Base-by-base conservation (phyloP, 164 flowering plant species). In the Magnolia changhungtana region DNA sequence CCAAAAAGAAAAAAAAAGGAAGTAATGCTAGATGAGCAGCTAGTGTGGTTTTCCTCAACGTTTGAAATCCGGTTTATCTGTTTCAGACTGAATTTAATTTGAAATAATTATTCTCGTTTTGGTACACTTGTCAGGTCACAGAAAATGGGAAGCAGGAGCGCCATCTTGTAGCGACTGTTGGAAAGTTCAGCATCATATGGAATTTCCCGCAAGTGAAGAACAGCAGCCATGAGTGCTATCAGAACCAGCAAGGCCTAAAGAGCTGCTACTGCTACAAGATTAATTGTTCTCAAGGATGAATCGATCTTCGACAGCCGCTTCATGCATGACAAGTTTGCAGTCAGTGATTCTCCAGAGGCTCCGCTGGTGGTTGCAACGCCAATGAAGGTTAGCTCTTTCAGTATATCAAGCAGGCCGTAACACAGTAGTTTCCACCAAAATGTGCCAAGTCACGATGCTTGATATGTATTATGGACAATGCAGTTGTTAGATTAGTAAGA, bases 251-350 rank as follows among this genome's bases (percentile, higher is more conserved):
- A 66, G 97, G 99, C 58, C 81, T 93, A 74, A 95, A 93, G 90
- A 95, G 98, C 84, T 95, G 98, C 83, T 95, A 95, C 80, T 95
- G 98, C 82, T 95, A 93, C 84, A 93, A 88, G 81, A n/a, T n/a
- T n/a, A n/a, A 85, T 93, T 49, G 96, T 93, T 51, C 87, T 85
- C 24, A 93, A 89, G 78, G 97, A 95, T 67, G 98, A 95, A 71
- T 92, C 98, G 58, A 93, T 95, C 31, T 83, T 95, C 8, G 98
- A 92, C 31, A 95, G 98, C 76, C 95, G 98, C 71, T 93, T 93
- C 85, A 95, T 93, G 98, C 94, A 93, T 61, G 98, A 93, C 72
- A 93, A 87, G 50, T 93, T 82, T 87, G 96, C 97, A n/a, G 89
- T 89, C 58, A 82, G 80, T 31, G 87, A 91, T 63, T 92, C 98